Evolutionary conservation across 202 grass and related monocot species (phyloP).

Genomic region (Carex arenaria): DNA sequence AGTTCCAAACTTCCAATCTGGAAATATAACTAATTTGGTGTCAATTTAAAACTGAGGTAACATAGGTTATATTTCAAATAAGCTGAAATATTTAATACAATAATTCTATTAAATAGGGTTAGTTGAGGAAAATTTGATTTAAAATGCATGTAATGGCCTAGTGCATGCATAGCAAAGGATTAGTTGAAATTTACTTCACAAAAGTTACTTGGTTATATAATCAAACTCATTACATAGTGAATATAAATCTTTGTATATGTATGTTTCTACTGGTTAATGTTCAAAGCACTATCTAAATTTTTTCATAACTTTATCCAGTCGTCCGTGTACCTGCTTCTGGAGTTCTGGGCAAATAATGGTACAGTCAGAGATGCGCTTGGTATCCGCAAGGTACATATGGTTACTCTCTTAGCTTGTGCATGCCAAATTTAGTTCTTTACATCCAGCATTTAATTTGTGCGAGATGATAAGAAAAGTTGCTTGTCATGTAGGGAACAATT

Average conservation of each 20-base stretch:
- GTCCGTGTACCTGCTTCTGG: slow-evolving; percentile 30
- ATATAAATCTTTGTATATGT: background rate
- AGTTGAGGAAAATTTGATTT: too few species aligned
- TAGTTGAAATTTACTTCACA: too few species aligned
- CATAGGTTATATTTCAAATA: too few species aligned
- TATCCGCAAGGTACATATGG: slow-evolving; percentile 38
- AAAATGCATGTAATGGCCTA: too few species aligned
- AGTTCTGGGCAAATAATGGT: slow-evolving; percentile 49
- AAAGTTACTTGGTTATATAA: too few species aligned
- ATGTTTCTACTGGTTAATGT: background rate
- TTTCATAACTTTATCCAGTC: slow-evolving; percentile 23
- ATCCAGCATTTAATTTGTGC: background rate
- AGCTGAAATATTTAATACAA: background rate
- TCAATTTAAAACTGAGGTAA: too few species aligned
- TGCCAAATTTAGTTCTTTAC: background rate
- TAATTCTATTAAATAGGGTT: too few species aligned
- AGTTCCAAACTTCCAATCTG: too few species aligned
- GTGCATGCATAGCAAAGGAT: too few species aligned
- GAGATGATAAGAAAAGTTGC: background rate
- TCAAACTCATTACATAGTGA: too few species aligned
- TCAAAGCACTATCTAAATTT: background rate
- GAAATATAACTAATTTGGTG: too few species aligned
- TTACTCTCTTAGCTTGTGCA: background rate
- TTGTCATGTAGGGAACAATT: slow-evolving; percentile 48
- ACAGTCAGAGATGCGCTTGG: slow-evolving; percentile 58